phyloP scores from a whole-genome alignment of 208 protist species.

The Acanthamoeba royreba region DNA sequence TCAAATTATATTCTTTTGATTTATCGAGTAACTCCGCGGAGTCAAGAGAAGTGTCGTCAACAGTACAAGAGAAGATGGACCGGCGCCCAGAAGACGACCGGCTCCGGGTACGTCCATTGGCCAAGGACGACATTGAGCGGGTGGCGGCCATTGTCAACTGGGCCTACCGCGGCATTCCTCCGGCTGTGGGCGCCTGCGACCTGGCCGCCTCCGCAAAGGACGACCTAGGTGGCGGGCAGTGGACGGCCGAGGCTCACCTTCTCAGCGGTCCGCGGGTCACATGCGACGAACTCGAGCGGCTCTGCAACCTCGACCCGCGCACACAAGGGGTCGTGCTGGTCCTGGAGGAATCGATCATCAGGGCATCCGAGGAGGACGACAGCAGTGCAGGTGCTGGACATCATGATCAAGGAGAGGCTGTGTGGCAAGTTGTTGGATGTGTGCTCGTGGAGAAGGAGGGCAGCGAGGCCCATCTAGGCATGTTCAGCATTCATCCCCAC shows the following conservation, averaged over 20 bases:
- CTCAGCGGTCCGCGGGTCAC: not conserved
- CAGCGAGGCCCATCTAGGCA: not conserved
- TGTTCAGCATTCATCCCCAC: not conserved
- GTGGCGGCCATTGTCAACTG: not conserved
- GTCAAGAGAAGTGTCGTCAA: too few relatives aligned
- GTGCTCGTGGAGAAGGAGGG: not conserved
- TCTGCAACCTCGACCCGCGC: not conserved
- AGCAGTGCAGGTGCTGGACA: too few relatives aligned
- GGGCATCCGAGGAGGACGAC: too few relatives aligned
- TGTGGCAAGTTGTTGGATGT: not conserved
- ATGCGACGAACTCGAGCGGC: not conserved
- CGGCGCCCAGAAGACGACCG: too few relatives aligned
- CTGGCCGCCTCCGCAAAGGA: not conserved
- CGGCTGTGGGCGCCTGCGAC: not conserved
- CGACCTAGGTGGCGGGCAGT: not conserved
- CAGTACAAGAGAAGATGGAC: too few relatives aligned
- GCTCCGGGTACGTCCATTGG: not conserved
- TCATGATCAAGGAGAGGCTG: not conserved
- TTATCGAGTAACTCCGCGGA: too few relatives aligned
- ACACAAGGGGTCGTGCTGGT: not conserved
- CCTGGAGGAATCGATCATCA: not conserved
- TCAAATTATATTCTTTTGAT: too few relatives aligned
- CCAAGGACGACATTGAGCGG: not conserved
- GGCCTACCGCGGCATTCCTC: not conserved
- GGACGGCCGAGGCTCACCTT: not conserved